Evolutionary conservation across 1,139 yeast species (phyloP).

Genomic region (Candida tropicalis): DNA sequence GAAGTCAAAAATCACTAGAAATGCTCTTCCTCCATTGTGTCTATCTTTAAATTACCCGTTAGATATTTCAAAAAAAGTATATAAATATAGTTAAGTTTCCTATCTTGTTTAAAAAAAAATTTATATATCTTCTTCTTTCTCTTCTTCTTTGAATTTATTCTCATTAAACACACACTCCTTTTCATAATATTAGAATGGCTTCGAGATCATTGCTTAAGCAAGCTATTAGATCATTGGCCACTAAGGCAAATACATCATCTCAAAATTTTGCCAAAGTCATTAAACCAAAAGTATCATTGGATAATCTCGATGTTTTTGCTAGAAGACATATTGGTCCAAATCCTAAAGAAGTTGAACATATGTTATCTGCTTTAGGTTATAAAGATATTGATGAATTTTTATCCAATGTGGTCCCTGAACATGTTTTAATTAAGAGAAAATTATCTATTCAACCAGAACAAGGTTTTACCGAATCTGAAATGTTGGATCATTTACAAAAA

Average conservation of each 20-base stretch:
- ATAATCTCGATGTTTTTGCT: conserved; percentile 75
- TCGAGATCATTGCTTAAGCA: conserved; percentile 3
- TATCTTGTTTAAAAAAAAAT: neutral
- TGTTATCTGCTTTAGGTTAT: conserved; percentile 72
- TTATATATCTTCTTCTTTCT: neutral
- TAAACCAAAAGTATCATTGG: conserved; percentile 35
- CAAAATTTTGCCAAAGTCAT: conserved; percentile 43
- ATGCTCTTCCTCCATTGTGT: no score
- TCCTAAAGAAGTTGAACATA: conserved; percentile 57
- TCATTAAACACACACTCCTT: no score
- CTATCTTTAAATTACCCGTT: no score
- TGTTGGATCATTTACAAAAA: conserved; percentile 65
- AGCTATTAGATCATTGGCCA: conserved; percentile 21
- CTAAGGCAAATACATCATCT: conserved; percentile 52
- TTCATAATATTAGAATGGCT: neutral
- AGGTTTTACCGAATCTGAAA: conserved; percentile 82
- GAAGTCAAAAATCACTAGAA: neutral
- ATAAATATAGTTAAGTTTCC: neutral
- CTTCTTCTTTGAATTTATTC: neutral
- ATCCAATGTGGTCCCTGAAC: conserved; percentile 72
- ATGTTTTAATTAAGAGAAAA: conserved; percentile 68
- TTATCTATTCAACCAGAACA: conserved; percentile 62
- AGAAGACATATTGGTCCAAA: conserved; percentile 92
- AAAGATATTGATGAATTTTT: conserved; percentile 71
- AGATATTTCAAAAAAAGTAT: neutral